A percentile compares a stretch with the other conserved stretches of the same genome.
Conservation (phyloP, 306 rosid genomes). For the Clitoria ternatea region DNA sequence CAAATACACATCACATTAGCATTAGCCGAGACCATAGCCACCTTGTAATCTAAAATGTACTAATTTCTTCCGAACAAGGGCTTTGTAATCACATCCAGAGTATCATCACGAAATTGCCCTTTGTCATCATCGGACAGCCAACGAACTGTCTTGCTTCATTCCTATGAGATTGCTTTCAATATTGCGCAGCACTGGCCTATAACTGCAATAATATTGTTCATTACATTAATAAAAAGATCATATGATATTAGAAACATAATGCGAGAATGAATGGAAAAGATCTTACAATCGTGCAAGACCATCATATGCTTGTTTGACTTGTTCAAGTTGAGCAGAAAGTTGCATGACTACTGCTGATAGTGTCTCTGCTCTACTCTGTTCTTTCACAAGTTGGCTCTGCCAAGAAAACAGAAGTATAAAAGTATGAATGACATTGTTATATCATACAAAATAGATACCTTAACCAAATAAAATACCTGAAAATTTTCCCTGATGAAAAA, state of each 20-base stretch:
- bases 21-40: no score
- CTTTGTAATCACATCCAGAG: conserved; percentile 10
- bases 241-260: neutral
- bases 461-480: neutral
- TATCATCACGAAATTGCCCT: neutral
- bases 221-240: conserved; percentile 13
- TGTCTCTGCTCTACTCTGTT: conserved; percentile 80
- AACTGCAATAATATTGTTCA: conserved; percentile 46
- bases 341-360: conserved; percentile 82
- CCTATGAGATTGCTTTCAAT: conserved; percentile 69
- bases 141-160: conserved; percentile 74
- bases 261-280: conserved; percentile 6
- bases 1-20: no score
- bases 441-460: conserved; percentile 17
- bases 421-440: neutral
- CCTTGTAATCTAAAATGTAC: no score
- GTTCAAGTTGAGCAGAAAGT: conserved; percentile 89
- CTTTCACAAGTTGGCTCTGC: conserved; percentile 76
- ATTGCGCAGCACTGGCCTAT: conserved; percentile 80
- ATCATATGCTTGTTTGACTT: conserved; percentile 74
- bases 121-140: conserved; percentile 40
- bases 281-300: conserved; percentile 72
- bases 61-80: conserved; percentile 9
- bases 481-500: conserved; percentile 6
- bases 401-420: conserved; percentile 17